Evolutionary conservation across 2,329 filamentous ascomycete species (phyloP), one percentile per base, ranked within the genome.

Genomic region (Coniella vitis): DNA sequence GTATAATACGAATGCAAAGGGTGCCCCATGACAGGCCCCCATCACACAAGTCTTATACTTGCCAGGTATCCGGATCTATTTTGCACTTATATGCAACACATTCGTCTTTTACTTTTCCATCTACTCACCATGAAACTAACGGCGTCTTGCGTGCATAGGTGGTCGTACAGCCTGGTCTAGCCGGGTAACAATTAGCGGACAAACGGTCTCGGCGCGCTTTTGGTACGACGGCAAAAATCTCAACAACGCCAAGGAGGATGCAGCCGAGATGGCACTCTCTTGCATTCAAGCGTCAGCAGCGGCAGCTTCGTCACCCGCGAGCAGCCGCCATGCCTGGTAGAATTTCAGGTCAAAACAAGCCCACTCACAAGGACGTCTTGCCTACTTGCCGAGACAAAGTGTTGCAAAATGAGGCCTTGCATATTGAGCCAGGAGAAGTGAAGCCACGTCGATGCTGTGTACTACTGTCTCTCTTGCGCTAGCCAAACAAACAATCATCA

Each of bases 141-240:
- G 17, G n/a, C 32, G 21, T 16, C 29, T 48, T 14, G 32, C 39
- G 38, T 36, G 25, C 45, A 34, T 59, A 93, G 90, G 89, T 58
- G 89, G 89, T 57, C 86, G 90, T 59, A 95, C 90, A 51, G 90
- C 90, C 50, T 95, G 90, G 90, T 91, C 88, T 50, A 86, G 84
- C 71, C 78, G 77, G 51, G 88, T 95, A 51, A 81, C 74, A n/a
- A 78, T 95, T 50, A 73, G 79, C 58, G 83, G 83, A 47, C 69
- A 75, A 44, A 75, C 70, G 40, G 76, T 87, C 59, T 64, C 75
- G n/a, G 89, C 89, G 40, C 80, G 88, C 54, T 95, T 82, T 69
- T 95, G 88, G 88, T 95, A 95, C 68, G 90, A 94, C 65, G 89
- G 89, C 53, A 82, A 88, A 63, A 89, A 88, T 62, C 75, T 91